A percentile compares a stretch with the other conserved stretches of the same genome.
Evolutionary conservation across 805 yeast species (phyloP).

Genomic region (Cyberlindnera lachancei): DNA sequence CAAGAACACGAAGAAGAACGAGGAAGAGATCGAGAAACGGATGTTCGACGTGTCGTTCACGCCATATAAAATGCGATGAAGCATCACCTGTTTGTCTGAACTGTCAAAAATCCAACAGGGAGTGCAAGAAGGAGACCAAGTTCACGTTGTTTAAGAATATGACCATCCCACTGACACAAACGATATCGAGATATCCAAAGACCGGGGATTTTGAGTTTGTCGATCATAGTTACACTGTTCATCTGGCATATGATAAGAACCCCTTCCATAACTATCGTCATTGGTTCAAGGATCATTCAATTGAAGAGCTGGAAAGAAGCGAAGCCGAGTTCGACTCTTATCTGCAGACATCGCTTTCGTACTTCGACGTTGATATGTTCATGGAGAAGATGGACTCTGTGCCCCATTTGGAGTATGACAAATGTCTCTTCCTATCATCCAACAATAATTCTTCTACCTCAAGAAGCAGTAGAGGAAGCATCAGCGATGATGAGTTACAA

Average conservation of each 20-base stretch:
- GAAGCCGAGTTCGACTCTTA: constrained; percentile 11
- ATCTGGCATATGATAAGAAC: constrained; percentile 1
- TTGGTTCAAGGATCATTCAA: constrained; percentile 13
- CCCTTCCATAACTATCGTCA: constrained; percentile 13
- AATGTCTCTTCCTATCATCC: no score
- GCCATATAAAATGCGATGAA: constrained; percentile 60
- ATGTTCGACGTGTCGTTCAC: constrained; percentile 50
- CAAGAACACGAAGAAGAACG: constrained; percentile 1
- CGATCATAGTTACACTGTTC: neutral
- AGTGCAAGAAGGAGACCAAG: constrained; percentile 40
- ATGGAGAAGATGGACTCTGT: neutral
- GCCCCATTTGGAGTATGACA: neutral
- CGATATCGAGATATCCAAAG: no score
- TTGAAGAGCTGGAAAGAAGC: constrained; percentile 13
- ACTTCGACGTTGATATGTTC: neutral
- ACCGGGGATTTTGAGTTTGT: neutral
- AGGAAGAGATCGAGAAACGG: constrained; percentile 31
- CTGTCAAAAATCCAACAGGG: constrained; percentile 38
- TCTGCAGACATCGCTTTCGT: neutral
- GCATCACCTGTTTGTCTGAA: constrained; percentile 46
- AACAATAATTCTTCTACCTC: neutral
- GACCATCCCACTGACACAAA: no score
- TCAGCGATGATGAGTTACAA: neutral
- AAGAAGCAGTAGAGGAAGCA: neutral
- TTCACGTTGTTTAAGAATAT: constrained; percentile 35